Evolutionary conservation across 441 rosid genomes (phyloP), one percentile per base, ranked within the genome.

Genomic region (Eutrema salsugineum): DNA sequence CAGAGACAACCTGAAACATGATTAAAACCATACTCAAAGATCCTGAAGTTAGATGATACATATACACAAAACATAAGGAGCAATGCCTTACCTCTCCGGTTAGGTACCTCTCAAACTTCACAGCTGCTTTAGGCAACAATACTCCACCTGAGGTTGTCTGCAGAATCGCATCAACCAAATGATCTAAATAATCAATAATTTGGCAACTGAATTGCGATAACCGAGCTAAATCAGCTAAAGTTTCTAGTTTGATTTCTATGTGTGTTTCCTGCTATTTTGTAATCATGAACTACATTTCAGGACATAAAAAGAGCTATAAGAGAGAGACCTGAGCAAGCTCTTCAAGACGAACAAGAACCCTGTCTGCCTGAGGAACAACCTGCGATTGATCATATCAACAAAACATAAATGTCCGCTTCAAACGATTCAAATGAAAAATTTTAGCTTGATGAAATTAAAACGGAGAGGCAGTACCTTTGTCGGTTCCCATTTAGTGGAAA

Each of bases 291-390:
- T 24, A 30, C 33, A 30, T 59, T 38, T 72, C 17, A 55, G 42
- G 43, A 9, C 27, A 27, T 24, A 55, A 38, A 38, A 27, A 24
- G 3, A 71, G 43, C 17, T 59, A 50, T 6, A 67, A 16, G 9
- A n/a, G 43, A 16, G 39, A 54, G 30, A 92, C 98, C 96, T 88
- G 82, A 8, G 97, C 80, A 43, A 87, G 84, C 69, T 84, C 80
- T 64, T 91, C 88, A 24, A 94, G 97, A 63, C 94, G 97, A 70
- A 91, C 80, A 33, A 94, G 92, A 61, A 91, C 97, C 71, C 99
- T 88, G 55, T 90, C 97, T 79, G 94, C 91, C 77, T 92, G 97
- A 38, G 97, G 97, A 82, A 84, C 94, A 71, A 92, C 97, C 97
- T 91, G 71, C 40, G 78, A 71, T 72, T 46, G 32, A 70, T 5